Evolutionary conservation across 73 alveolate species (phyloP).

Genomic region (Tetrahymena malaccensis): DNA sequence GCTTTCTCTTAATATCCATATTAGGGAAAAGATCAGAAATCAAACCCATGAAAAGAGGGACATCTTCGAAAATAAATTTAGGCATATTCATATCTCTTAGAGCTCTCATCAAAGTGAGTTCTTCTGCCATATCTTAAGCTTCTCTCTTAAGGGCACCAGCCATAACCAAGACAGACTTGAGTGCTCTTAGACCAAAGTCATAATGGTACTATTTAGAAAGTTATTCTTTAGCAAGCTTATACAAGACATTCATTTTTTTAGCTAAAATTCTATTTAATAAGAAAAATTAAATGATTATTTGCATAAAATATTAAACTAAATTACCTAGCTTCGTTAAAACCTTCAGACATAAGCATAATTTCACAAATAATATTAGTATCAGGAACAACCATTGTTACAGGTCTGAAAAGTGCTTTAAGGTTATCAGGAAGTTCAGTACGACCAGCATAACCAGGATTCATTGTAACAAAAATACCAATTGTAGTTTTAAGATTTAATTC

Average conservation of each 20-base stretch:
- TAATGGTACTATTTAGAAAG: conserved; percentile 84
- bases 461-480: conserved; percentile 94
- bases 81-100: conserved; percentile 99
- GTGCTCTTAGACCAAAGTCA: conserved; percentile 98
- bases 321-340: conserved; percentile 91
- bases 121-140: conserved; percentile 91
- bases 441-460: conserved; percentile 99
- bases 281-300: not conserved
- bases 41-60: conserved; percentile 90
- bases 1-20: conserved; percentile 80
- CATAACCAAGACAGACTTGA: conserved; percentile 97
- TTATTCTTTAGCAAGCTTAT: conserved; percentile 93
- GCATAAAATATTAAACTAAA: not conserved
- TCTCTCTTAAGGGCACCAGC: conserved; percentile 97
- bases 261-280: conserved; percentile 52
- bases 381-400: conserved; percentile 99
- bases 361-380: conserved; percentile 97
- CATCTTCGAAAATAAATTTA: conserved; percentile 97
- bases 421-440: conserved; percentile 99
- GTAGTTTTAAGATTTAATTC: conserved; percentile 90
- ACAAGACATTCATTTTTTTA: conserved; percentile 95
- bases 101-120: conserved; percentile 98
- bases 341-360: conserved; percentile 98
- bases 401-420: conserved; percentile 97
- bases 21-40: conserved; percentile 99